Evolutionary conservation across 2,329 filamentous ascomycete species (phyloP), one percentile per base, ranked within the genome.

Genomic region (Lecanicillium sp.): DNA sequence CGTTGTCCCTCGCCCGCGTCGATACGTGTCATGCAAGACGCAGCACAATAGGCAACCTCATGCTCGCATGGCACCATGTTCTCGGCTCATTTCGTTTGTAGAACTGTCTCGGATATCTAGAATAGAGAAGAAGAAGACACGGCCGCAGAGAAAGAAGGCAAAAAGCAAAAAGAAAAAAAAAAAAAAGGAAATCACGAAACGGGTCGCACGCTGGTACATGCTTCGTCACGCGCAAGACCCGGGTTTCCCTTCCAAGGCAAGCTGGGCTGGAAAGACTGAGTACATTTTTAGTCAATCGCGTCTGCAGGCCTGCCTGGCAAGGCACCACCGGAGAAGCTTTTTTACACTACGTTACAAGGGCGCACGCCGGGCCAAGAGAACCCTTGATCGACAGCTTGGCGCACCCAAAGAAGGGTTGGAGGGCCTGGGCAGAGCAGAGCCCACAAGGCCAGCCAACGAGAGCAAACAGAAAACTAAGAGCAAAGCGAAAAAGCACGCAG

Each of bases 311-410:
- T n/a, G n/a, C n/a, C n/a, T n/a, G n/a, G 12, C 26, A 17, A 23
- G 19, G 26, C 27, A 23, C 11, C 14, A n/a, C 29, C 12, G 29
- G 29, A 5, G 12, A 10, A 17, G 5, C 39, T 9, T 3, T 27
- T 19, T 12, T 27, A 35, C 29, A n/a, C 20, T 35, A 44, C 41
- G 41, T 44, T 44, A 23, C 41, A 44, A 14, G 12, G 20, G 10
- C 15, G 21, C 9, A 8, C 8, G 15, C 15, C 33, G 15, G 26
- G 37, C 21, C 15, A 36, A 41, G 36, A 49, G 41, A 49, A 49
- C 41, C 47, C 41, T 49, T 49, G 47, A 49, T 49, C 47, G 47
- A 39, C 47, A 40, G 14, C 41, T 49, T 44, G 40, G 40, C 47
- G 35, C 23, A 23, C 37, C 21, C 11, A 32, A 17, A 7, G 15